Evolutionary conservation across 495 filamentous ascomycete species (phyloP), one percentile per base, ranked within the genome.

Genomic region (Daldinia concentrica): DNA sequence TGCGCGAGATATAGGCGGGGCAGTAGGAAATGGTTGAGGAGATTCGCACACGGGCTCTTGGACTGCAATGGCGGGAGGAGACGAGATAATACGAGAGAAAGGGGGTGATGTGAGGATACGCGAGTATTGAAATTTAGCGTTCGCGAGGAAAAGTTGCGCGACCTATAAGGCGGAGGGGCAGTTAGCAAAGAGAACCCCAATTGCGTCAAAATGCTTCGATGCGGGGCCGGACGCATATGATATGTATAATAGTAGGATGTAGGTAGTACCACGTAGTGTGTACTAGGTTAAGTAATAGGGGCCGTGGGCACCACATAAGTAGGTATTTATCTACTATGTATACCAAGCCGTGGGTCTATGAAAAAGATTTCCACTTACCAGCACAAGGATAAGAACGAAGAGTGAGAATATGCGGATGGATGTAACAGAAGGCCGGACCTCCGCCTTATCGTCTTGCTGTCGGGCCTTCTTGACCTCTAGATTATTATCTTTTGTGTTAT

Each of bases 1-100:
- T 41, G 80, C 79, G 75, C 75, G 76, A 56, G 85, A 86, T 36
- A 81, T 74, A 0, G 85, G 84, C 6, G 82, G 77, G 30, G 75
- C 63, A 9, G 81, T 85, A 19, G 83, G 78, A 68, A 86, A 86
- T 12, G 84, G 82, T 14, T 72, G 74, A 29, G 79, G 84, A 43
- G 77, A 82, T 63, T 83, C 78, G 80, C 85, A 88, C 56, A 81
- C 75, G 11, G 74, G 74, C 17, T 79, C 75, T 72, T 79, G 77
- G 29, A 75, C 57, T 48, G 78, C 62, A 24, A 78, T 66, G 22
- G 84, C 83, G 1, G 75, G 73, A 19, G 83, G 83, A 65, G 83
- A 87, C 39, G 78, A 81, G 19, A 77, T 37, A 5, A 79, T 75
- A 56, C 70, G 65, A 29, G 77, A 73, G 58, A 81, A 78, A 52